Base-by-base conservation (phyloP, 1,284 basidiomycete genomes). In the Rhodotorula sp. region DNA sequence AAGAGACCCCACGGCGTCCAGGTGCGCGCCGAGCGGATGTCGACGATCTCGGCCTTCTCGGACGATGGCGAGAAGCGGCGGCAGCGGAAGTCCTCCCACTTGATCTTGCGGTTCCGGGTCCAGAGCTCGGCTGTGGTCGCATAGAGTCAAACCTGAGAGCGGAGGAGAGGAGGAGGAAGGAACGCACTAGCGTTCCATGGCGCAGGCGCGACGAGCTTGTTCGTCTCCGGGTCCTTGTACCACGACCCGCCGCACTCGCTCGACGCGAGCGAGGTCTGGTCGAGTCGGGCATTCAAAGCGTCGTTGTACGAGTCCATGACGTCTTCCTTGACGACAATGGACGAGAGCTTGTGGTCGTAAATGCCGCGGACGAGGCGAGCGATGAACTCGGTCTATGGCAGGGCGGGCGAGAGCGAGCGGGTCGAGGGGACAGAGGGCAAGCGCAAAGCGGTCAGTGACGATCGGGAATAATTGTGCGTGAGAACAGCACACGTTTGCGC, bases 291-390 rank as follows among this genome's bases (percentile, higher is more conserved):
- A 12, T 54, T 46, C 34, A 73, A 44, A 44, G 56, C 66, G 27
- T 22, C 21, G 69, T 73, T 73, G 69, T 68, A 71, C 9, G 36
- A 7, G 8, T 46, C 34, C 60, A 67, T 69, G 15, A 61, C 68
- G 0, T 54, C 25, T 29, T 61, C 59, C 46, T 67, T 75, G 48
- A 70, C 66, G 29, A 67, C 69, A 61, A 75, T 48, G 1, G 74
- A 75, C 17, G 71, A 60, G 6, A 75, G 74, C 29, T 50, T 12
- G 29, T 65, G 59, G 41, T 66, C 63, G 64, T 65, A 32, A 27
- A 76, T 50, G 2, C 67, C 72, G n/a, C 62, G 56, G 58, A 76
- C 36, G n/a, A 76, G 48, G 36, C 74, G 71, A 9, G 71, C 64
- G 55, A 73, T 73, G 53, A 61, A 61, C 27, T 70, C 55, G 34